Base-by-base conservation (phyloP, 2,329 filamentous ascomycete genomes). In the Blumeriella jaapii region DNA sequence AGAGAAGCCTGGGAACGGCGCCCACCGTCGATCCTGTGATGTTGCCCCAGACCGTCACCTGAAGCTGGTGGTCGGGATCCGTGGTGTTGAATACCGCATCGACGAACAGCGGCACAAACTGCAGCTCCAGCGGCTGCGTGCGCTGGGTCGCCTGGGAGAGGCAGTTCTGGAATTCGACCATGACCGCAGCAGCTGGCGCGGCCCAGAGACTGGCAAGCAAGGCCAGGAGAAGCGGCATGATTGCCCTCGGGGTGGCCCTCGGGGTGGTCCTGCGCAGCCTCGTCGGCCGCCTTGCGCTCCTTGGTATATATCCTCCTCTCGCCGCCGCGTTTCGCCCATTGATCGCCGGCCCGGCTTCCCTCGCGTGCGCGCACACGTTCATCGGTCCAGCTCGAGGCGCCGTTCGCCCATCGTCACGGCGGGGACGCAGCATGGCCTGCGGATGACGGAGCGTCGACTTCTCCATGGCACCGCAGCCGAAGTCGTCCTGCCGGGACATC, bases 41-140 rank as follows among this genome's bases (percentile, higher is more conserved):
- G 59, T 96, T 95, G 33, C 87, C 89, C 64, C 85, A 96, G 29
- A 94, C 71, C 1, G 77, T 91, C 36, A 95, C 64, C 44, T 72
- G 75, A 31, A 98, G 66, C 25, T 68, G 72, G 53, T 87, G 74
- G 32, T 62, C 67, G 4, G 70, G 56, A 44, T 70, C 61, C 10
- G 62, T 57, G 17, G 70, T 67, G 50, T 84, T 70, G 63, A 93
- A 93, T 13, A 63, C 61, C 38, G 83, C 89, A 50, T 82, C 76
- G 38, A 91, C 72, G 48, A 71, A 76, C 22, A 78, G 58, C 2
- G 91, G 87, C 9, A 75, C 66, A 63, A 89, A 94, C 62, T 95
- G 86, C 19, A 96, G 68, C 42, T 69, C 69, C 22, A 63, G 58
- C 10, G 79, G 71, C 6, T 66, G 52, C 38, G 62, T 60, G 29